These are phyloP conservation scores for Diplodia mutila DNA, from an alignment of 2,329 filamentous ascomycete species.

Conservation along the genomic window DNA sequence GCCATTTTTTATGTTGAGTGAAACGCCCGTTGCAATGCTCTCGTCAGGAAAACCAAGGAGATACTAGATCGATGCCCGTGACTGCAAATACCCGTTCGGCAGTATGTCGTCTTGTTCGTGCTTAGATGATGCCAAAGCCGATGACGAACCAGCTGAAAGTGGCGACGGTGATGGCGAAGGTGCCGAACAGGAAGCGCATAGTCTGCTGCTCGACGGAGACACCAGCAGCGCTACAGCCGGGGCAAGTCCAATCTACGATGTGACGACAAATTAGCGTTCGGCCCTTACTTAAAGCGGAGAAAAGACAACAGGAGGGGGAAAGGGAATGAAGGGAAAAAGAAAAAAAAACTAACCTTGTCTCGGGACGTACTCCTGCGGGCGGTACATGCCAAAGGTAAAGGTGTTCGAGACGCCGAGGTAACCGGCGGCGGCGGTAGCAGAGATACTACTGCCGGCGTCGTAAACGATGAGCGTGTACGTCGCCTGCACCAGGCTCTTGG, in stretches of 20 bases:
- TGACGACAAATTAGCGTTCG: conserved; percentile 11
- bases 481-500: conserved; percentile 56
- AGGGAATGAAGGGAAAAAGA: background rate
- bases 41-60: conserved; percentile 2
- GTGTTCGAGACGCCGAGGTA: conserved; percentile 57
- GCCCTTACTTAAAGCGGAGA: conserved; percentile 18
- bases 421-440: conserved; percentile 57
- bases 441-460: conserved; percentile 59
- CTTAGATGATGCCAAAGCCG: conserved; percentile 48
- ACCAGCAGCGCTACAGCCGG: conserved; percentile 59
- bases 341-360: conserved; percentile 49
- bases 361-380: conserved; percentile 55
- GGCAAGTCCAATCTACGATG: conserved; percentile 56
- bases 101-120: background rate
- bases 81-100: background rate
- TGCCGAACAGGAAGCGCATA: conserved; percentile 59
- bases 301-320: background rate
- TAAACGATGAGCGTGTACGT: conserved; percentile 68
- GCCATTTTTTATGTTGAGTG: conserved; percentile 14
- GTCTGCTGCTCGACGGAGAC: conserved; percentile 60
- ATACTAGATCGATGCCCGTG: background rate
- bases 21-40: conserved; percentile 22
- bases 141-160: conserved; percentile 60
- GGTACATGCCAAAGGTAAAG: conserved; percentile 67
- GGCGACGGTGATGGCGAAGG: conserved; percentile 59